Evolutionary conservation across 1,284 basidiomycete genomes (phyloP), one percentile per base, ranked within the genome.

Genomic region (Ganoderma lucidum): DNA sequence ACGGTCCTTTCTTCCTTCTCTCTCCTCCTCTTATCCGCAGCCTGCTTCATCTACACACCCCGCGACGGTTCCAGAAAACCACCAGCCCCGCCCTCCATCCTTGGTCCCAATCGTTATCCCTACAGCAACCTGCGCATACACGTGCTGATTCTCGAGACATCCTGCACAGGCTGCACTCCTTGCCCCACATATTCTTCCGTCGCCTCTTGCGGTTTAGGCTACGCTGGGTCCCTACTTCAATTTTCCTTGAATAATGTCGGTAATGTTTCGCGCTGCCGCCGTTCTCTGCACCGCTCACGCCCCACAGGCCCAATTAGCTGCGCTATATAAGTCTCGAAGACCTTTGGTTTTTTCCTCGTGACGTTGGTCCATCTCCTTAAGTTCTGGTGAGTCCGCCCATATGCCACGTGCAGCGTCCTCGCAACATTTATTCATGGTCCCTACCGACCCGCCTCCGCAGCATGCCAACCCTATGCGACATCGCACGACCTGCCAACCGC

Each of bases 61-160:
- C 19, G 51, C 42, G 45, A 65, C 48, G 23, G 10, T 28, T 28
- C 28, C 68, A 45, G 56, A 66, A 68, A 62, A 42, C 42, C 64
- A 58, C 66, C 71, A 42, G 55, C 58, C 68, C 62, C 68, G 44
- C 64, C 63, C 62, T 37, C 35, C 37, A n/a, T 51, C n/a, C 59
- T 39, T n/a, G 39, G 59, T 41, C 28, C 63, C 55, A 70, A 10
- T 73, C 59, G 68, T 72, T 73, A 73, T 75, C 67, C 75, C 72
- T 73, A 74, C 74, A 30, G 62, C 44, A 14, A 51, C 48, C 48
- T 28, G n/a, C 14, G 2, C 48, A 66, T 45, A 71, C 75, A 75
- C 75, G 74, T 76, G 73, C 71, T 74, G 72, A 72, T 76, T 65
- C 64, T 72, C 69, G 71, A 74, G 71, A 74, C 72, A 68, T 55